These are phyloP conservation scores for Brasilioporus rufonigricans DNA, from an alignment of 768 basidiomycete genomes.

Conservation along the genomic window DNA sequence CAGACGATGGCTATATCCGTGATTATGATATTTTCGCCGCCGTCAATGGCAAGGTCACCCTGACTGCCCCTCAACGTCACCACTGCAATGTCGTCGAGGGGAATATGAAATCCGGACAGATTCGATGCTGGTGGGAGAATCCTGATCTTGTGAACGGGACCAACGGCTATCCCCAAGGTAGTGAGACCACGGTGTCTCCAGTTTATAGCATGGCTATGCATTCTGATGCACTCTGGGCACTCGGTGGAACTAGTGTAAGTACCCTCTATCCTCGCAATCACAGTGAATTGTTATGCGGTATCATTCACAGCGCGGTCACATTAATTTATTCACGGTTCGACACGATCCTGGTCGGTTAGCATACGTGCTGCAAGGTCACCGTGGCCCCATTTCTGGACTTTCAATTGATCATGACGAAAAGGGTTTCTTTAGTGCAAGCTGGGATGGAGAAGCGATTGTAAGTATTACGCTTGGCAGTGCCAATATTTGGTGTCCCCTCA, in stretches of 20 bases:
- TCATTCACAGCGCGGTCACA: constrained; percentile 68
- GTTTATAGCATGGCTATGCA: constrained; percentile 93
- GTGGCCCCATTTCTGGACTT: constrained; percentile 82
- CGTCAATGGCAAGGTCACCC: constrained; percentile 82
- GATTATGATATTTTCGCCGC: constrained; percentile 89
- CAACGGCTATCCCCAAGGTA: constrained; percentile 36
- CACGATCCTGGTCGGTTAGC: constrained; percentile 84
- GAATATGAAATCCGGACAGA: constrained; percentile 84
- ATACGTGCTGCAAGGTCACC: constrained; percentile 66
- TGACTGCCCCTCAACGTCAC: constrained; percentile 85
- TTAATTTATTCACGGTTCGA: constrained; percentile 90
- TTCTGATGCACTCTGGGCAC: constrained; percentile 88
- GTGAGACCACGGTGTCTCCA: constrained; percentile 57
- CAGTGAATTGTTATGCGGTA: constrained; percentile 16
- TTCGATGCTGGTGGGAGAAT: constrained; percentile 92
- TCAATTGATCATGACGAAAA: constrained; percentile 79
- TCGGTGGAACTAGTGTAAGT: constrained; percentile 84
- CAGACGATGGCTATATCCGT: constrained; percentile 90
- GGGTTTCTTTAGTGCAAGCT: constrained; percentile 85
- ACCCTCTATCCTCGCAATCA: constrained; percentile 15
- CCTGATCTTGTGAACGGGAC: constrained; percentile 24
- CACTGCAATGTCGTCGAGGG: constrained; percentile 92
- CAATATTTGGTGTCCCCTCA: constrained; percentile 3
- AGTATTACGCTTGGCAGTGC: constrained; percentile 30
- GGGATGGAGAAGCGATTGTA: constrained; percentile 90